phyloP scores from a whole-genome alignment of 169 alveolate genomes.

The Plasmodium inui region DNA sequence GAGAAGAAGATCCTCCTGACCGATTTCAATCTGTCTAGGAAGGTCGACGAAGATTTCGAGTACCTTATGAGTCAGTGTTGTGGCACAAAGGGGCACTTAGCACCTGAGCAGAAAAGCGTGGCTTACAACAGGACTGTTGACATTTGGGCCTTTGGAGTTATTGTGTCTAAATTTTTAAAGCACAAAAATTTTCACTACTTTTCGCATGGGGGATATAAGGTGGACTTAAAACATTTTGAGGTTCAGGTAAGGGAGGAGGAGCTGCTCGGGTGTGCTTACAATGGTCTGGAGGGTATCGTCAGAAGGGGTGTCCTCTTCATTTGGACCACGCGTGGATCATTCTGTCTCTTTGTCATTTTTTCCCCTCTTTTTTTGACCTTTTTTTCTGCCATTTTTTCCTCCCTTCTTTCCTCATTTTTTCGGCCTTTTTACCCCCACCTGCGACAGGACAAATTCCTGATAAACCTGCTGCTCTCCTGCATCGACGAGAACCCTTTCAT shows the following conservation, averaged over 20 bases:
- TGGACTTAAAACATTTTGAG: constrained; percentile 41
- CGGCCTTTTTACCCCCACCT: background rate
- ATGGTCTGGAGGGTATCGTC: background rate
- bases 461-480: constrained; percentile 38
- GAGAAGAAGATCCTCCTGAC: constrained; percentile 27
- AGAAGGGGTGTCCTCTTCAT: background rate
- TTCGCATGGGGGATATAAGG: constrained; percentile 20
- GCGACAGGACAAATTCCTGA: constrained; percentile 32
- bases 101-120: constrained; percentile 71
- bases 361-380: background rate
- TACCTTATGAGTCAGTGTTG: constrained; percentile 66
- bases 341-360: background rate
- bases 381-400: background rate
- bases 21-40: constrained; percentile 45
- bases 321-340: background rate
- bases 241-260: constrained; percentile 13
- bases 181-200: constrained; percentile 61
- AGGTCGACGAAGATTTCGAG: constrained; percentile 37
- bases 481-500: constrained; percentile 54
- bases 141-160: constrained; percentile 53
- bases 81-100: constrained; percentile 69
- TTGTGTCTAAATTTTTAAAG: constrained; percentile 48
- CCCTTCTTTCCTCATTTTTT: background rate
- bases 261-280: background rate
- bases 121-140: constrained; percentile 19